Conservation (phyloP, 176 grass and related monocot genomes). For the Avena insularis region DNA sequence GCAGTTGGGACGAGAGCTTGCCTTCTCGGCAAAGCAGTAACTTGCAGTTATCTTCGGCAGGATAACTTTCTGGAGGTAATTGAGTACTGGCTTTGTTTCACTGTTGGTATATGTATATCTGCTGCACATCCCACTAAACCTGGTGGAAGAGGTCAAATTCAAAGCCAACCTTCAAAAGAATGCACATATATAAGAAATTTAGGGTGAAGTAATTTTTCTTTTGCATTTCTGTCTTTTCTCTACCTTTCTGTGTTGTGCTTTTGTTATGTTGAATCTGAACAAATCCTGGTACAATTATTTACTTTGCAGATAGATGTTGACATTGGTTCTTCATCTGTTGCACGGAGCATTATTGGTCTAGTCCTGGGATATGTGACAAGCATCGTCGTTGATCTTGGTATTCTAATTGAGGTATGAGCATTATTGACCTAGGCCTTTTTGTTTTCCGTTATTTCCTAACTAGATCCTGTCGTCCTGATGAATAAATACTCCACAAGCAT, state of each 20-base stretch:
- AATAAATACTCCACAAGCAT: constrained; percentile 12
- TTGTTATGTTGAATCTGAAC: constrained; percentile 37
- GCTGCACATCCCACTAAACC: neutral
- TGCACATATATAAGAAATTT: constrained; percentile 20
- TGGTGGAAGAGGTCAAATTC: constrained; percentile 2
- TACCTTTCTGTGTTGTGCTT: neutral
- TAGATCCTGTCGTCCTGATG: neutral
- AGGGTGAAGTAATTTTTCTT: neutral
- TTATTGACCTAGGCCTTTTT: neutral
- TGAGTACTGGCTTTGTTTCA: neutral
- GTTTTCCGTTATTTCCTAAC: neutral
- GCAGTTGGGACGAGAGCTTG: constrained; percentile 98
- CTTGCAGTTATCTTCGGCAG: constrained; percentile 88
- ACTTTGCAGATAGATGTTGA: constrained; percentile 95
- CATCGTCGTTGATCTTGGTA: constrained; percentile 94
- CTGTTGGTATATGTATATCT: neutral
- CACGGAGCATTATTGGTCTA: constrained; percentile 91
- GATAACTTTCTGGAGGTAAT: constrained; percentile 98
- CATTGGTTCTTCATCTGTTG: constrained; percentile 95
- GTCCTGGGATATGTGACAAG: constrained; percentile 96
- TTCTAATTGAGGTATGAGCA: constrained; percentile 84
- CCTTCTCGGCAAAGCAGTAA: constrained; percentile 94
- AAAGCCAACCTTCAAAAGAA: neutral
- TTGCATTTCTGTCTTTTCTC: neutral
- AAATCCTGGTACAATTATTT: constrained; percentile 9